Base-by-base conservation (phyloP, 176 grass and related monocot species). In the Urochloa ruziziensis region DNA sequence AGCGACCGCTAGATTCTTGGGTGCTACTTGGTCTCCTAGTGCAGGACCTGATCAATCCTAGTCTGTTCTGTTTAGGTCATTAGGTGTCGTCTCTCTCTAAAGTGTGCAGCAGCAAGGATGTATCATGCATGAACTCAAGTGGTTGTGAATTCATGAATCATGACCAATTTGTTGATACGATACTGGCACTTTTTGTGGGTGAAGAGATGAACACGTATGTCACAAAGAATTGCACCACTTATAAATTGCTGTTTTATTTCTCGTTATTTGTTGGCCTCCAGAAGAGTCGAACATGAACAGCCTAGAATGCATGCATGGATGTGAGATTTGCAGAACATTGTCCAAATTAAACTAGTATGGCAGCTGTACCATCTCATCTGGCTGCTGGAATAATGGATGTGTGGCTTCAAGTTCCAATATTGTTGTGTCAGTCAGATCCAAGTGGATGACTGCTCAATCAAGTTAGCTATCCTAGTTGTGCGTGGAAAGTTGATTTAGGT, bases 1-100 rank as follows among this genome's bases (percentile, higher is more conserved):
- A 58, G 57, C 12, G 80, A 39, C 77, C 80, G n/a, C 70, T 72
- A 73, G 64, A 83, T 83, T 78, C 75, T 57, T 2, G 21, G 21
- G 18, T 88, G 80, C 65, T 79, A 7, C 24, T 83, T 88, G 80
- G 86, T 88, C 74, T 88, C 86, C 80, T 64, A 28, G 10, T 69
- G 23, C 77, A 75, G 49, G 70, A 64, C 28, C 67, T 36, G 62
- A 62, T 23, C 67, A 74, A 81, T 28, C 36, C 30, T 57, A 74
- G 28, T 35, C 57, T 2, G 51, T 71, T 36, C 21, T 47, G 39
- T 43, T 77, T 71, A 64, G 62, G 85, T 72, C 80, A n/a, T n/a
- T n/a, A n/a, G n/a, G n/a, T n/a, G n/a, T n/a, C n/a, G n/a, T n/a
- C n/a, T n/a, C n/a, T n/a, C n/a, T n/a, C n/a, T n/a, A n/a, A n/a